Conservation (phyloP, 2,329 filamentous ascomycete genomes). For the Nigrospora oryzae region DNA sequence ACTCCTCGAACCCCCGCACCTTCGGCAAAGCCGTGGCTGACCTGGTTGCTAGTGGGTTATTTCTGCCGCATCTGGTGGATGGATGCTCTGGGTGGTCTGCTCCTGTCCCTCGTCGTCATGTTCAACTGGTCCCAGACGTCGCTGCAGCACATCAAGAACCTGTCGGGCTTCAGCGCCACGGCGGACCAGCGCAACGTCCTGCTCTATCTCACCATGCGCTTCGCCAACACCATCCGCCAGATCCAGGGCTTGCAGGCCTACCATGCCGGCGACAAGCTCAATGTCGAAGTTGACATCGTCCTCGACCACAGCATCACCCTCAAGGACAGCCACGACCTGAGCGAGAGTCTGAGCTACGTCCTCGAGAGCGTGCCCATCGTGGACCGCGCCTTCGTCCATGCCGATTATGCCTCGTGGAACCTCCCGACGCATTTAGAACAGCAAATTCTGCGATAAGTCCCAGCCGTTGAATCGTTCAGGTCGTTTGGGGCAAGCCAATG, state of each 20-base stretch:
- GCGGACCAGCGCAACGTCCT: constrained; percentile 32
- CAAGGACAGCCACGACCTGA: constrained; percentile 73
- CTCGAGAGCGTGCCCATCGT: constrained; percentile 77
- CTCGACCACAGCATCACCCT: constrained; percentile 68
- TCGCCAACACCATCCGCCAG: constrained; percentile 77
- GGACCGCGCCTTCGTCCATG: constrained; percentile 62
- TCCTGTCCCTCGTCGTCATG: constrained; percentile 74
- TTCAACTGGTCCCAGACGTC: constrained; percentile 71
- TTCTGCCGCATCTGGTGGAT: constrained; percentile 77
- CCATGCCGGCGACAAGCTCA: constrained; percentile 77
- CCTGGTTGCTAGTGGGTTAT: constrained; percentile 48
- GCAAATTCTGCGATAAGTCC: too few relatives aligned
- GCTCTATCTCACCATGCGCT: constrained; percentile 88
- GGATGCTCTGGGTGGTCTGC: constrained; percentile 68
- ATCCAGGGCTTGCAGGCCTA: constrained; percentile 83
- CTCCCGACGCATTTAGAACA: constrained; percentile 50
- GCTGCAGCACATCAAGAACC: constrained; percentile 68
- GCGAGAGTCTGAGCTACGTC: constrained; percentile 62
- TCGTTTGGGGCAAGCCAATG: too few relatives aligned
- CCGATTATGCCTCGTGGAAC: constrained; percentile 56
- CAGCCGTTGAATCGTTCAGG: too few relatives aligned
- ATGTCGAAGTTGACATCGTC: constrained; percentile 77
- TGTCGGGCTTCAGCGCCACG: constrained; percentile 70
- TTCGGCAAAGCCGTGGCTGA: background rate
- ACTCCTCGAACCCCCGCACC: background rate